phyloP scores from a whole-genome alignment of 1,284 basidiomycete species.

The Thelephora terrestris region DNA sequence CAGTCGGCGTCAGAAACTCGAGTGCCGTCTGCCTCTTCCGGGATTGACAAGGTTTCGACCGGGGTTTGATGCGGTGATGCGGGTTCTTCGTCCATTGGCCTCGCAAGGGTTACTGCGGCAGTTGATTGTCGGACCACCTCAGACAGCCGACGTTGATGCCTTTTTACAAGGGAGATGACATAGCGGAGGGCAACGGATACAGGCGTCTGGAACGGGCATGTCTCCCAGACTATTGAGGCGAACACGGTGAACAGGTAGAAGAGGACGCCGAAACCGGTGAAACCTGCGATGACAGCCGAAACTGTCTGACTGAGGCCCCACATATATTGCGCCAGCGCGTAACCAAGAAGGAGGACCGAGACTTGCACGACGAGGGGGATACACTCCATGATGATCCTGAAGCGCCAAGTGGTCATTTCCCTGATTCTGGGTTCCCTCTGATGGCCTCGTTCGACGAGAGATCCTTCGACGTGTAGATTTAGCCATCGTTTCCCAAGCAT shows the following conservation, averaged over 20 bases:
- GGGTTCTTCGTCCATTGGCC: too few species aligned
- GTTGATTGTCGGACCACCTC: too few species aligned
- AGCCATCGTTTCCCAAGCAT: slow-evolving; percentile 2
- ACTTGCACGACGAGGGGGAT: not conserved
- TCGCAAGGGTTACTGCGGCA: too few species aligned
- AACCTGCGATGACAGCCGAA: not conserved
- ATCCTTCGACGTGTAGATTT: not conserved
- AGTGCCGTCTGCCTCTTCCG: too few species aligned
- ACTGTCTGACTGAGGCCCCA: not conserved
- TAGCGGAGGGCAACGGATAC: not conserved
- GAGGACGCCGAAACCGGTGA: not conserved
- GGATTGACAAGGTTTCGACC: too few species aligned
- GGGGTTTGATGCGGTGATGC: too few species aligned
- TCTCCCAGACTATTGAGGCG: not conserved
- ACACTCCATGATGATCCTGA: not conserved
- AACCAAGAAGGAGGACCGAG: not conserved
- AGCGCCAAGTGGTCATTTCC: not conserved
- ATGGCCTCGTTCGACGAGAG: not conserved
- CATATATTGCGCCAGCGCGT: not conserved
- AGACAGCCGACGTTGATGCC: too few species aligned
- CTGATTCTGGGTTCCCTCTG: not conserved
- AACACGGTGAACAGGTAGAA: not conserved
- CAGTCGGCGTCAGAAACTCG: too few species aligned
- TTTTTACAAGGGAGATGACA: too few species aligned
- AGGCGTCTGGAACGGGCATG: slow-evolving; percentile 3